Evolutionary conservation across 2,329 filamentous ascomycete genomes (phyloP).

Genomic region (Epichloe scottii): DNA sequence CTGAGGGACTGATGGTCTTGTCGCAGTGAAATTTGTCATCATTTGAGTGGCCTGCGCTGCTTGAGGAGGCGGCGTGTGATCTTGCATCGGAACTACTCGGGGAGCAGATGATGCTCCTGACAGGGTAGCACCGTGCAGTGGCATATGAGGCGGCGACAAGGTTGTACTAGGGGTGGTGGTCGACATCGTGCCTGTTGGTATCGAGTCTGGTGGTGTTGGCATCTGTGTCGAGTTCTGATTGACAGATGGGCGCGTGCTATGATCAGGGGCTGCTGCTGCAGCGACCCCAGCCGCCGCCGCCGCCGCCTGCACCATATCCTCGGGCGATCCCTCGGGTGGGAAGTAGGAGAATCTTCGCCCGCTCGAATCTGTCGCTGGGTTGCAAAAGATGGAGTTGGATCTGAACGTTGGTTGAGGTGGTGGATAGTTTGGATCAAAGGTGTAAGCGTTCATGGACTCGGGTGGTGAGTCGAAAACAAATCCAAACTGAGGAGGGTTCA

Average conservation of each 20-base stretch:
- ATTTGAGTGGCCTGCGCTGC: conserved; percentile 8
- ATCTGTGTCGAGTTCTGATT: conserved; percentile 22
- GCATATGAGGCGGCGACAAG: conserved; percentile 26
- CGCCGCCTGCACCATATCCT: conserved; percentile 21
- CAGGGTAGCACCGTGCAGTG: conserved; percentile 18
- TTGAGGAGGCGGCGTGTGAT: conserved; percentile 18
- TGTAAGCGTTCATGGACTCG: conserved; percentile 37
- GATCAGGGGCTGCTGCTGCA: conserved; percentile 15
- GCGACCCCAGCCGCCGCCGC: conserved; percentile 15
- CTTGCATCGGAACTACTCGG: conserved; percentile 13
- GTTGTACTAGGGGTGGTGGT: conserved; percentile 18
- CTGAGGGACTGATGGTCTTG: conserved; percentile 25
- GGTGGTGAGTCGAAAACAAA: conserved; percentile 44
- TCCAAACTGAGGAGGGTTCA: conserved; percentile 42
- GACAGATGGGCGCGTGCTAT: conserved; percentile 16
- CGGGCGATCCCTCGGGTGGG: conserved; percentile 37
- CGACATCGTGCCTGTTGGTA: conserved; percentile 18
- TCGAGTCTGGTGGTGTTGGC: conserved; percentile 33
- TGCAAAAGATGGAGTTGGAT: conserved; percentile 54
- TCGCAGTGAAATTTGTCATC: conserved; percentile 13
- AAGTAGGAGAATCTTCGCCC: conserved; percentile 52
- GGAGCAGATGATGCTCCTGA: conserved; percentile 16
- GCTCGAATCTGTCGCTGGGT: conserved; percentile 39
- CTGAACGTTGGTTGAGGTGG: conserved; percentile 43
- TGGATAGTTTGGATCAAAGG: conserved; percentile 29